Evolutionary conservation across 192 early-diverging fungal species (phyloP).

Genomic region (Podila horticola): DNA sequence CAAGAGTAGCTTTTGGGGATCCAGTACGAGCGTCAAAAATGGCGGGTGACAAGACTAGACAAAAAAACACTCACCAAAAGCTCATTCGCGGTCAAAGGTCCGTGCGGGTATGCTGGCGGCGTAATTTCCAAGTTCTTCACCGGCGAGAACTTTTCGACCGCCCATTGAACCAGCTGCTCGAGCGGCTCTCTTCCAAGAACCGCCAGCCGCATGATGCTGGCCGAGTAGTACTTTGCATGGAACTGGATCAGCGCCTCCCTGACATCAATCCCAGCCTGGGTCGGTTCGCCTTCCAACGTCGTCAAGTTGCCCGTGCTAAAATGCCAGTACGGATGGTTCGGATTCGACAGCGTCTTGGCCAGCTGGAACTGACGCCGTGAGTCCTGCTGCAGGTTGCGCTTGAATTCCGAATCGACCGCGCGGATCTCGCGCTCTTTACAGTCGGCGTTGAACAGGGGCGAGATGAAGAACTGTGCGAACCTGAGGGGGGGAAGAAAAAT

Average conservation of each 20-base stretch:
- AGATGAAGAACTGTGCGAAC: constrained; percentile 89
- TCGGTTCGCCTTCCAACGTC: constrained; percentile 75
- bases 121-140: constrained; percentile 75
- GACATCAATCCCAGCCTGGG: constrained; percentile 74
- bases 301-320: constrained; percentile 91
- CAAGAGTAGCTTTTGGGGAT: neutral
- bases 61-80: constrained; percentile 45
- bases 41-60: neutral
- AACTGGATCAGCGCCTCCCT: constrained; percentile 84
- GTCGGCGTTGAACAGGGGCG: constrained; percentile 81
- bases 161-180: constrained; percentile 81
- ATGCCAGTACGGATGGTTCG: constrained; percentile 79
- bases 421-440: constrained; percentile 91
- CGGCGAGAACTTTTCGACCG: constrained; percentile 77
- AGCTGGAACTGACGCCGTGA: constrained; percentile 84
- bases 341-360: constrained; percentile 75
- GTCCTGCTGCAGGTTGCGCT: constrained; percentile 89
- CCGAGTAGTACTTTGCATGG: constrained; percentile 87
- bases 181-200: constrained; percentile 86
- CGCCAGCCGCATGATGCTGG: constrained; percentile 92
- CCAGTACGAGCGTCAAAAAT: neutral
- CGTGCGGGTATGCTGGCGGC: constrained; percentile 71
- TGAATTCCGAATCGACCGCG: constrained; percentile 96
- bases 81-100: constrained; percentile 76
- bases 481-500: constrained; percentile 9